Evolutionary conservation across 192 early-diverging fungal genomes (phyloP).

Genomic region (Linnemannia elongata): DNA sequence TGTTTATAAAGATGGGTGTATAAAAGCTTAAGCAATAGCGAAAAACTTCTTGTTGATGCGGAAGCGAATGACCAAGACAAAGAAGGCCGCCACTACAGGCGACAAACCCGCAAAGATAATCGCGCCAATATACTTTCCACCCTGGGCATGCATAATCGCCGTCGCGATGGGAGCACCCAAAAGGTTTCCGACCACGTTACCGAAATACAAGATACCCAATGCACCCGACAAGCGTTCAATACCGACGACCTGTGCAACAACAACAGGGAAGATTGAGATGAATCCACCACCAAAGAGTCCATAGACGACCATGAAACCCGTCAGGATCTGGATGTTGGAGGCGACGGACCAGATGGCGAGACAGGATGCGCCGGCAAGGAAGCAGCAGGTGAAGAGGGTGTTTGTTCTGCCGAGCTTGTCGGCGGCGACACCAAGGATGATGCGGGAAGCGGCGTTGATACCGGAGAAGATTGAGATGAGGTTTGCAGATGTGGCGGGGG

Average conservation of each 20-base stretch:
- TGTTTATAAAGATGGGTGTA: not conserved
- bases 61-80: slow-evolving; percentile 36
- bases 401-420: slow-evolving; percentile 64
- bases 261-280: slow-evolving; percentile 62
- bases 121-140: slow-evolving; percentile 30
- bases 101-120: slow-evolving; percentile 31
- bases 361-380: slow-evolving; percentile 60
- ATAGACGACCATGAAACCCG: slow-evolving; percentile 59
- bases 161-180: slow-evolving; percentile 57
- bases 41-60: slow-evolving; percentile 27
- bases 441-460: slow-evolving; percentile 61
- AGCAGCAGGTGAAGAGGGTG: slow-evolving; percentile 49
- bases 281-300: slow-evolving; percentile 66
- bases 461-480: slow-evolving; percentile 52
- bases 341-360: slow-evolving; percentile 61
- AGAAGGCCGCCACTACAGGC: slow-evolving; percentile 27
- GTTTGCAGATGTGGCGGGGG: slow-evolving; percentile 14
- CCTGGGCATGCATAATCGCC: slow-evolving; percentile 20
- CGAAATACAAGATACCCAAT: slow-evolving; percentile 60
- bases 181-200: slow-evolving; percentile 49
- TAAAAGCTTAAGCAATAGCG: slow-evolving; percentile 23
- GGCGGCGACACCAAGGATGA: slow-evolving; percentile 57
- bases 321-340: slow-evolving; percentile 39
- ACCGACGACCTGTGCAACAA: slow-evolving; percentile 67
- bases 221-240: slow-evolving; percentile 58